Percentiles rank a stretch among this genome's conserved stretches.
Evolutionary conservation across 1,139 yeast genomes (phyloP).

Genomic region (Protomyces inouyei): DNA sequence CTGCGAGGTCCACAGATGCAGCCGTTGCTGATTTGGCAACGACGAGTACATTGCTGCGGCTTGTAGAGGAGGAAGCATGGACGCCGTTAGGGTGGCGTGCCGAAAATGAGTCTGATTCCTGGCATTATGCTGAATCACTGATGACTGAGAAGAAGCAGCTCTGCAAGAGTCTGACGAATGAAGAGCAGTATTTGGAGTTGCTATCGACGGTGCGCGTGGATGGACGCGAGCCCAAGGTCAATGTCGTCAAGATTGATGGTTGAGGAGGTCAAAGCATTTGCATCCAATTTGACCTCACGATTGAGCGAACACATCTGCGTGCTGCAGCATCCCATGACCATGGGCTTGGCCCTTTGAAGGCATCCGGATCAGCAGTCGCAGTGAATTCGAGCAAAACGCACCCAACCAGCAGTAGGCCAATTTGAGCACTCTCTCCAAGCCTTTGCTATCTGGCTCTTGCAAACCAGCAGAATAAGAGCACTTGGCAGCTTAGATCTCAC

Average conservation of each 20-base stretch:
- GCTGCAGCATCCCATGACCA: too few relatives aligned
- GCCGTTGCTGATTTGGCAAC: not conserved
- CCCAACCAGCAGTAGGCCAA: too few relatives aligned
- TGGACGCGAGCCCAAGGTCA: not conserved
- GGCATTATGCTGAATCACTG: conserved; percentile 1
- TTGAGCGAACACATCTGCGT: too few relatives aligned
- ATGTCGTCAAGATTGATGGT: not conserved
- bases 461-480: too few relatives aligned
- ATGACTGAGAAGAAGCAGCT: conserved; percentile 2
- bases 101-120: conserved; percentile 1
- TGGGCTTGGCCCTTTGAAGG: too few relatives aligned
- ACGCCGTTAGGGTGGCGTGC: conserved; percentile 14
- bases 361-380: too few relatives aligned
- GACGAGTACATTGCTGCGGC: conserved; percentile 37
- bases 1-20: conserved; percentile 31
- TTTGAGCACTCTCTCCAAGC: too few relatives aligned
- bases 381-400: too few relatives aligned
- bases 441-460: too few relatives aligned
- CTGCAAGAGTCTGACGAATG: conserved; percentile 18
- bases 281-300: too few relatives aligned
- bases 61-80: conserved; percentile 45
- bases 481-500: too few relatives aligned
- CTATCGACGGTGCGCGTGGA: conserved; percentile 1
- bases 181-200: conserved; percentile 14
- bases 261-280: not conserved